Conservation (phyloP, 1,139 yeast genomes). For the Kluyveromyces sp. region DNA sequence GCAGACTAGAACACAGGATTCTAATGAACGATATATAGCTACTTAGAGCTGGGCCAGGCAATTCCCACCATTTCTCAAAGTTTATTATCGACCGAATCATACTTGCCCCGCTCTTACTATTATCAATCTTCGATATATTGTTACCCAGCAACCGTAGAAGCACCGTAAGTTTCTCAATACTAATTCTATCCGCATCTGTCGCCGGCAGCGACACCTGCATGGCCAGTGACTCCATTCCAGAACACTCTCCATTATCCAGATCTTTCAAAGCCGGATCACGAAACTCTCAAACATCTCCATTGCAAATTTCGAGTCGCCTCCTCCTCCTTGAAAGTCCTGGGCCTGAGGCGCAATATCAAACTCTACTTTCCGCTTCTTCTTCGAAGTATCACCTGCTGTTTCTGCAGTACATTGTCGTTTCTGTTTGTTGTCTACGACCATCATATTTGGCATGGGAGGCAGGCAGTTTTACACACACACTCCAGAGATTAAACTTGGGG, state of each 20-base stretch:
- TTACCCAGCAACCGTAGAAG: conserved; percentile 41
- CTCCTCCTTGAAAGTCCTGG: conserved; percentile 10
- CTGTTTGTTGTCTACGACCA: conserved; percentile 25
- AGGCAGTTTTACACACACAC: not conserved
- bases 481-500: not conserved
- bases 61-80: conserved; percentile 51
- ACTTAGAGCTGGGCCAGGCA: conserved; percentile 35
- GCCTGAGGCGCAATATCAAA: conserved; percentile 20
- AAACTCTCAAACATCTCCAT: conserved; percentile 54
- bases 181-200: conserved; percentile 36
- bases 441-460: conserved; percentile 15
- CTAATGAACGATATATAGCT: conserved; percentile 62
- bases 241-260: conserved; percentile 42
- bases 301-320: conserved; percentile 19
- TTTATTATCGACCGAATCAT: conserved; percentile 45
- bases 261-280: conserved; percentile 65
- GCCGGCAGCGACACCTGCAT: conserved; percentile 38
- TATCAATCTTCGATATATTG: conserved; percentile 45
- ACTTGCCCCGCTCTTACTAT: conserved; percentile 35
- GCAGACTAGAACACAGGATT: conserved; percentile 76
- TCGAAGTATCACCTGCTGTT: not conserved
- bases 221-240: conserved; percentile 40
- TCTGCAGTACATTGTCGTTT: too few species aligned
- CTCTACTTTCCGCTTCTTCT: conserved; percentile 28
- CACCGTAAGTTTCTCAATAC: conserved; percentile 35